Base-by-base conservation (phyloP, 148 eudicot species). In the Heliosperma pusillum region DNA sequence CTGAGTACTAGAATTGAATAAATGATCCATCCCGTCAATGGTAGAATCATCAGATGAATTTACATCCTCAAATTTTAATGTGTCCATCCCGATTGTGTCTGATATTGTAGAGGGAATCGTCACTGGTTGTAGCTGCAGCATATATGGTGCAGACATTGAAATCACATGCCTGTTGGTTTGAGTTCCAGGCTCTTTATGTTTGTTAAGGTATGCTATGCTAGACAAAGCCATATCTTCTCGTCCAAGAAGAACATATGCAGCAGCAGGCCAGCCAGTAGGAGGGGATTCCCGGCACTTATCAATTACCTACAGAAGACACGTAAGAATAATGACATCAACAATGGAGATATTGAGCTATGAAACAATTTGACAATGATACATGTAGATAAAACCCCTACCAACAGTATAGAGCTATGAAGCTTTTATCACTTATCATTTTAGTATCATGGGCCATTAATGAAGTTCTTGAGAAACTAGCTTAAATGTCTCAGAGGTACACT, bases 231-330 rank as follows among this genome's bases (percentile, higher is more conserved):
- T 78, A 87, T 96, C 99, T 85, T 96, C 97, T 52, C 99, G 89
- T 44, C 97, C 97, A 87, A 96, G 94, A 80, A 96, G 97, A 82
- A 93, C 86, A 85, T 96, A 96, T 8, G 97, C 99, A 86, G 97
- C 91, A 73, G 91, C 87, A 74, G 99, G 99, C 99, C 99, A 96
- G 75, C 91, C 90, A 50, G 87, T 82, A 24, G 99, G 97, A 76
- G 99, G 97, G 84, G 89, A 92, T 75, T 96, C 99, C 40, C 97
- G 97, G 74, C 99, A 96, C 79, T 82, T 92, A 75, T 89, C 94
- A 83, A 96, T 77, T 65, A 91, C 97, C 99, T 96, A 76, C 12
- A 55, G 36, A 45, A 59, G 26, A 80, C 24, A 71, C 69, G 29
- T 40, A 30, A 77, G 13, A 69, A 81, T 21, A 22, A 47, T 20